These are phyloP conservation scores for Penicillium sp. DNA, from an alignment of 2,329 filamentous ascomycete genomes.

Conservation along the genomic window DNA sequence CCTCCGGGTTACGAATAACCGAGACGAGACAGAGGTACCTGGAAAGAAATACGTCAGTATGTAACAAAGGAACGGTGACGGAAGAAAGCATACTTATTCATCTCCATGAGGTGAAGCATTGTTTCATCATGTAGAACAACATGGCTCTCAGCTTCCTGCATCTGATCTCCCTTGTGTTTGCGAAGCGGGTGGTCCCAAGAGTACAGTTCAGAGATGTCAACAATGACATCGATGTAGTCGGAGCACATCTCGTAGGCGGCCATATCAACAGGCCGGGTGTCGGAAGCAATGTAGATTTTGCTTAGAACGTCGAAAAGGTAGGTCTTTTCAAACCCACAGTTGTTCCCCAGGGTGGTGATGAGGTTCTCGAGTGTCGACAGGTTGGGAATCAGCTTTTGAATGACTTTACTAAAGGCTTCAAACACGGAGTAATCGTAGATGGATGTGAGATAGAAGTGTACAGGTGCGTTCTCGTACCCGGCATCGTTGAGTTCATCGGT, in stretches of 20 bases:
- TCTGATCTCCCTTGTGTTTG: conserved; percentile 48
- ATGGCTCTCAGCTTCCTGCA: conserved; percentile 63
- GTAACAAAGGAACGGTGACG: neutral
- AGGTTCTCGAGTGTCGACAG: conserved; percentile 90
- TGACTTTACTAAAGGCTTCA: conserved; percentile 96
- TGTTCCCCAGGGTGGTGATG: conserved; percentile 89
- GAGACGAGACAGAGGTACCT: conserved; percentile 68
- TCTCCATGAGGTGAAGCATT: conserved; percentile 68
- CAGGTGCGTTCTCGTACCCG: conserved; percentile 88
- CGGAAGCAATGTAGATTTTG: conserved; percentile 98
- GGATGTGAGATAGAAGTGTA: conserved; percentile 93
- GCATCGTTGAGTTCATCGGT: conserved; percentile 94
- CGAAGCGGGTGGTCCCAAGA: conserved; percentile 65
- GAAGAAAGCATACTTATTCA: conserved; percentile 61
- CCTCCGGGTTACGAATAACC: conserved; percentile 67
- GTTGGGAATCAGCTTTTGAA: conserved; percentile 94
- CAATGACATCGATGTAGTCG: conserved; percentile 97
- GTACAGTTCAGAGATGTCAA: conserved; percentile 95
- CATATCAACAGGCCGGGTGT: conserved; percentile 90
- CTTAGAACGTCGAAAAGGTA: conserved; percentile 97
- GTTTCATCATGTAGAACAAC: conserved; percentile 64
- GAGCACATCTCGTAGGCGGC: conserved; percentile 97
- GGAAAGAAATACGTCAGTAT: conserved; percentile 23
- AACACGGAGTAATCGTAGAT: conserved; percentile 99
- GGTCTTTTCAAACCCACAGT: conserved; percentile 94